These are phyloP conservation scores for Abortiporus biennis DNA, from an alignment of 1,284 basidiomycete species.

Conservation along the genomic window DNA sequence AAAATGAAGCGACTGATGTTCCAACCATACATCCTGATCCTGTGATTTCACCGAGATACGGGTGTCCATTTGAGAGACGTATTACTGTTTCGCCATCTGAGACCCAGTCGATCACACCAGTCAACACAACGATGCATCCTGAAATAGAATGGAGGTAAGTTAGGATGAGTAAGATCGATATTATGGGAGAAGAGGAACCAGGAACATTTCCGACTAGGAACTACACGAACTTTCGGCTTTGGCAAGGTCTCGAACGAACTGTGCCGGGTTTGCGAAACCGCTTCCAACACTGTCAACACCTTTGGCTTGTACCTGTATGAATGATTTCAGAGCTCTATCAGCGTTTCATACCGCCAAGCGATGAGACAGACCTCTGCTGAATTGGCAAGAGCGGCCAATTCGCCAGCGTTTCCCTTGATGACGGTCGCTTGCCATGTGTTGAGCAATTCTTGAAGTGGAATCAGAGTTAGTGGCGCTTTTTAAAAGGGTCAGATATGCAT, in stretches of 20 bases:
- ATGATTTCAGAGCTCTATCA: not conserved
- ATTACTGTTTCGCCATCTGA: conserved; percentile 77
- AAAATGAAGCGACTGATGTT: conserved; percentile 70
- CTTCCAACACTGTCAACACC: conserved; percentile 85
- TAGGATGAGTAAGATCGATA: conserved; percentile 2
- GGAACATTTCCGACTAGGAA: not conserved
- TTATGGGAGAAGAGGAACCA: not conserved
- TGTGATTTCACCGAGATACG: conserved; percentile 75
- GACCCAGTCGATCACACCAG: conserved; percentile 81
- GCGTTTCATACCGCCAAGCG: too few species aligned
- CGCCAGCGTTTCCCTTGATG: conserved; percentile 94
- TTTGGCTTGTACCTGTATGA: conserved; percentile 58
- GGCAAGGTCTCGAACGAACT: conserved; percentile 70
- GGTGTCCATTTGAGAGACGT: conserved; percentile 71
- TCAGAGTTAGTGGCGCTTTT: not conserved
- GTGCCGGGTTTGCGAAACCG: conserved; percentile 71
- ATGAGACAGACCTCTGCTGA: conserved; percentile 55
- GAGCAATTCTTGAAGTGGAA: conserved; percentile 55
- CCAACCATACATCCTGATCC: conserved; percentile 91
- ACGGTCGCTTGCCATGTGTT: conserved; percentile 84
- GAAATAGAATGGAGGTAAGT: conserved; percentile 1
- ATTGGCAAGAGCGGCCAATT: conserved; percentile 76
- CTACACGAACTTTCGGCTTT: conserved; percentile 61
- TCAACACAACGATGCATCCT: conserved; percentile 83
- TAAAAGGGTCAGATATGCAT: conserved; percentile 10